phyloP scores from a whole-genome alignment of 805 yeast genomes.

The Saccharomycopsis schoenii region DNA sequence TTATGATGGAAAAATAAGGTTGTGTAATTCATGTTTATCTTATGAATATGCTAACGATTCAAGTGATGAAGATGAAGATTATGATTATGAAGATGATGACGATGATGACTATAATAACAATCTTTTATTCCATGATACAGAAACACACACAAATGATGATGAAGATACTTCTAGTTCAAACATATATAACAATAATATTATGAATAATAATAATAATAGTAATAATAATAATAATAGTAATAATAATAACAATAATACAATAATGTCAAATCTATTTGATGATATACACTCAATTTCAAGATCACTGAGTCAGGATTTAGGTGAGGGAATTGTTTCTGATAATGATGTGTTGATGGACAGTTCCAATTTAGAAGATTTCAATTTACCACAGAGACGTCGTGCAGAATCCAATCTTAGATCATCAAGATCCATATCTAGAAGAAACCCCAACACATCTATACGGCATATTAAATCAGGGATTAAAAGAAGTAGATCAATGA shows the following conservation, averaged over 20 bases:
- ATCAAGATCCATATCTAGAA: conserved; percentile 23
- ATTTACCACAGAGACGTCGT: not conserved
- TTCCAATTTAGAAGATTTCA: not conserved
- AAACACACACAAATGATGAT: not conserved
- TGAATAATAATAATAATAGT: not conserved
- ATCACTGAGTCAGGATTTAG: not conserved
- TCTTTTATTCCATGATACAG: not conserved
- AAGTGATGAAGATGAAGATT: conserved; percentile 20
- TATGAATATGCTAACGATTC: conserved; percentile 37
- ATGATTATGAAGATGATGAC: conserved; percentile 13
- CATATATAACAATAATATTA: not conserved
- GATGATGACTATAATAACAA: conserved; percentile 5
- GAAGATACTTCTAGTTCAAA: not conserved
- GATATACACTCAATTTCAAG: not conserved
- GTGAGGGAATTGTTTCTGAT: not conserved
- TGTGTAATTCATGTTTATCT: conserved; percentile 65
- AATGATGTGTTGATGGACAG: not conserved
- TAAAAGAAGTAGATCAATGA: not conserved
- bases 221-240: not conserved
- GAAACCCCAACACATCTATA: conserved; percentile 2
- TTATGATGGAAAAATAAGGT: conserved; percentile 59
- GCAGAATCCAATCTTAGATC: conserved; percentile 26
- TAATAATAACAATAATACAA: not conserved
- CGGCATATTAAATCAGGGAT: not conserved
- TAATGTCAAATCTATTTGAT: not conserved